Base-by-base conservation (phyloP, 2,329 filamentous ascomycete genomes). In the Sporothrix globosa region DNA sequence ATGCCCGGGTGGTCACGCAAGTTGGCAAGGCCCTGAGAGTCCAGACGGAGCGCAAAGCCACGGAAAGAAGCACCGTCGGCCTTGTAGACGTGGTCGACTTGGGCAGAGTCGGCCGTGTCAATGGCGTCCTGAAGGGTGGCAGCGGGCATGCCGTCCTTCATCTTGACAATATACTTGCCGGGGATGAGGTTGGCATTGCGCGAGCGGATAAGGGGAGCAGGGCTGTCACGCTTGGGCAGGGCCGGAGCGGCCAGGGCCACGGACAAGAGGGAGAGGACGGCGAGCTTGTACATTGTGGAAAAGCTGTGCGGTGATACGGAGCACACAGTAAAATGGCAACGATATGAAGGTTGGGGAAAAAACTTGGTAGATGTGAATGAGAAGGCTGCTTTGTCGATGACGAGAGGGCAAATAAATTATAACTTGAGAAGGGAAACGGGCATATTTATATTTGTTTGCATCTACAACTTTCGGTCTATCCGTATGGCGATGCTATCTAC, bases 161-260 rank as follows among this genome's bases (percentile, higher is more conserved):
- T 70, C 77, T 81, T 82, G 75, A 83, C 79, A 67, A 84, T 82
- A 76, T 81, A 84, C 74, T 80, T 80, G 74, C 78, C 79, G 6
- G 80, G 79, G 69, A 83, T 78, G 52, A 78, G 74, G 52, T 74
- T 67, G 46, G 78, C 79, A 68, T 76, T 77, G 69, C 78, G 77
- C 41, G 81, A 78, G 39, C 76, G 71, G 53, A 83, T 75, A 74
- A 83, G 67, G 10, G 81, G 81, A 3, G 81, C 77, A 17, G 74
- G 74, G 65, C 72, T 72, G 44, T 74, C 71, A 21, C 75, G 53
- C 56, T 74, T 70, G 24, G 48, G n/a, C 13, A 68, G 39, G 34
- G 75, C 68, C 9, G 77, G 76, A 44, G 76, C 80, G n/a, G 79
- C 80, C 44, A 81, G 70, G 66, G 77, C 79, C 74, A 80, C 70